Evolutionary conservation across 163 green algal species (phyloP).

Genomic region (Coccomyxa subellipsoidea): DNA sequence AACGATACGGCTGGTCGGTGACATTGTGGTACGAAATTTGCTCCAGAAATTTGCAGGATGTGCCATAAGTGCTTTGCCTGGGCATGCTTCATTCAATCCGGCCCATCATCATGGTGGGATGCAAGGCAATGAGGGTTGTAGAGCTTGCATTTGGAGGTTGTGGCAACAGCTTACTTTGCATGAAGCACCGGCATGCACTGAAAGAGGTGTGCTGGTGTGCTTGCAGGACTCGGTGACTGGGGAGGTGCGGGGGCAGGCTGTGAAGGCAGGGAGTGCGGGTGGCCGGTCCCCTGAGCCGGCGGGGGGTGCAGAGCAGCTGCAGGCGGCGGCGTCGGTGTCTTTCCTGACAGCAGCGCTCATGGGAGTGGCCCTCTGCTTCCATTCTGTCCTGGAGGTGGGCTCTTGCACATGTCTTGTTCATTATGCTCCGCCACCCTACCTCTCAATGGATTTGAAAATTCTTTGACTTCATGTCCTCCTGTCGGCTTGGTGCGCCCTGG

Average conservation of each 20-base stretch:
- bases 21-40: background rate
- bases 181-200: too few relatives aligned
- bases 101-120: too few relatives aligned
- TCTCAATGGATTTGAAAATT: background rate
- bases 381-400: conserved; percentile 66
- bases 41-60: background rate
- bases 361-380: conserved; percentile 73
- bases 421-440: background rate
- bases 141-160: too few relatives aligned
- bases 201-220: too few relatives aligned
- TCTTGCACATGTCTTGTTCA: background rate
- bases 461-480: background rate
- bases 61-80: too few relatives aligned
- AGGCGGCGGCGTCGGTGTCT: conserved; percentile 23
- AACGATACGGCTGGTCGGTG: background rate
- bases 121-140: too few relatives aligned
- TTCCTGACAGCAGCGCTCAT: conserved; percentile 79
- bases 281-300: background rate
- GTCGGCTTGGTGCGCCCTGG: too few relatives aligned
- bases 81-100: too few relatives aligned
- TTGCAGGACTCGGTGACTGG: background rate
- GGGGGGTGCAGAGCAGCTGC: conserved; percentile 10
- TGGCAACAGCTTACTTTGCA: too few relatives aligned
- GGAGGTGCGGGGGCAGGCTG: conserved; percentile 13
- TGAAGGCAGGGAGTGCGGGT: background rate